phyloP scores from a whole-genome alignment of 2,329 filamentous ascomycete species.

The Aspergillus tamarii region DNA sequence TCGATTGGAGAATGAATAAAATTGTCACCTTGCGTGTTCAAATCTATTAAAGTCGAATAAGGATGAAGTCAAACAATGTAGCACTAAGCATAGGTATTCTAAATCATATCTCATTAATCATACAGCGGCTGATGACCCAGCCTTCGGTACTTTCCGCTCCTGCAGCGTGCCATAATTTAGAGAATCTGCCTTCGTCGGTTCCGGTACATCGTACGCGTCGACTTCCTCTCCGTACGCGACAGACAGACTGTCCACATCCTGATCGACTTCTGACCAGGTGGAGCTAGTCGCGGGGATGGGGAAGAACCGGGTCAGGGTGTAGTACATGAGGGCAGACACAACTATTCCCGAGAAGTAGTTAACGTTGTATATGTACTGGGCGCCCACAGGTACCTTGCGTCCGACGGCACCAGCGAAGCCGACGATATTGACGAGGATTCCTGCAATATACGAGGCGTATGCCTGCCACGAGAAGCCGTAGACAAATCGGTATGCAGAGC shows the following conservation, averaged over 20 bases:
- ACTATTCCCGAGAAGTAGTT: constrained; percentile 90
- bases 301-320: constrained; percentile 66
- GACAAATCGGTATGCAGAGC: constrained; percentile 70
- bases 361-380: constrained; percentile 83
- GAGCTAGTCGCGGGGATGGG: constrained; percentile 76
- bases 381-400: constrained; percentile 70
- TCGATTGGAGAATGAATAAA: background rate
- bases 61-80: constrained; percentile 2
- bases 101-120: constrained; percentile 15
- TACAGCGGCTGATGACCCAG: constrained; percentile 13
- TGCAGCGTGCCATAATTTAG: constrained; percentile 13
- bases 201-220: constrained; percentile 30
- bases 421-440: constrained; percentile 87
- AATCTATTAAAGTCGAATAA: constrained; percentile 7
- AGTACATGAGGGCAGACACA: constrained; percentile 70
- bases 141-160: constrained; percentile 29
- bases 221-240: constrained; percentile 38
- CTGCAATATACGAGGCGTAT: constrained; percentile 78
- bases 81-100: background rate
- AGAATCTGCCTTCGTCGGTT: constrained; percentile 8
- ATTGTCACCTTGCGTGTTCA: background rate
- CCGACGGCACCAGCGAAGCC: constrained; percentile 86
- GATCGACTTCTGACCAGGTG: constrained; percentile 73
- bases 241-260: constrained; percentile 34
- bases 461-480: constrained; percentile 80